Percentiles rank a stretch among this genome's conserved stretches.
These are phyloP conservation scores for Lachnellula occidentalis DNA, from an alignment of 2,329 filamentous ascomycete genomes.

Conservation along the genomic window DNA sequence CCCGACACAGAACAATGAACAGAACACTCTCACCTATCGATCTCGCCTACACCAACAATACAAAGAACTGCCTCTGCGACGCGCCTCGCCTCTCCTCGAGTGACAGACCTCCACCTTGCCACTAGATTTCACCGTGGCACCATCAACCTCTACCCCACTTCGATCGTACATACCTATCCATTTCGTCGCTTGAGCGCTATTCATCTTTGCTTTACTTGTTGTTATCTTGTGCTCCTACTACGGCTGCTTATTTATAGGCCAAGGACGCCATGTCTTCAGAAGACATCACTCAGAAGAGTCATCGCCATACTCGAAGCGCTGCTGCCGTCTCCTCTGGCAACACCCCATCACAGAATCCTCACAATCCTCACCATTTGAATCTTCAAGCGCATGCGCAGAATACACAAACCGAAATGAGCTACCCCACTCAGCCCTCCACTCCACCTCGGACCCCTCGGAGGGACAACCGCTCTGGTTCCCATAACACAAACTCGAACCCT, in stretches of 20 bases:
- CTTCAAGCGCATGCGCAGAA: slow-evolving; percentile 36
- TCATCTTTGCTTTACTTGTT: slow-evolving; percentile 14
- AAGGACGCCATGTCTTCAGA: slow-evolving; percentile 42
- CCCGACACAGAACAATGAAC: slow-evolving; percentile 24
- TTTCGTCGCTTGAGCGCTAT: slow-evolving; percentile 2
- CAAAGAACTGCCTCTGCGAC: slow-evolving; percentile 14
- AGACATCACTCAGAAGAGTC: slow-evolving; percentile 31
- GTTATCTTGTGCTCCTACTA: slow-evolving; percentile 15
- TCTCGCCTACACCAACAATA: slow-evolving; percentile 12
- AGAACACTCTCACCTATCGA: slow-evolving; percentile 17
- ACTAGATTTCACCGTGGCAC: slow-evolving; percentile 2
- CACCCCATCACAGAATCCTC: slow-evolving; percentile 31
- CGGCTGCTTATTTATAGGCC: slow-evolving; percentile 43
- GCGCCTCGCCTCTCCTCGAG: slow-evolving; percentile 16
- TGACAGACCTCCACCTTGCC: slow-evolving; percentile 20
- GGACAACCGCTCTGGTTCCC: slow-evolving; percentile 15
- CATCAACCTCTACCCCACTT: slow-evolving; percentile 1
- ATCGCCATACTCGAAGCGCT: slow-evolving; percentile 29
- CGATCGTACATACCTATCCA: slow-evolving; percentile 1
- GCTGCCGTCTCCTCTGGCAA: slow-evolving; percentile 16
- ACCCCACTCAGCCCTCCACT: slow-evolving; percentile 25
- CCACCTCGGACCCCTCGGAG: slow-evolving; percentile 31
- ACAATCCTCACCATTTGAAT: slow-evolving; percentile 41
- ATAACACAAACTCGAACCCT: slow-evolving; percentile 17
- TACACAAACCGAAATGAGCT: slow-evolving; percentile 19